Percentiles rank a stretch among this genome's conserved stretches.
These are phyloP conservation scores for Coniochaeta pulveracea DNA, from an alignment of 2,329 filamentous ascomycete species.

Conservation along the genomic window DNA sequence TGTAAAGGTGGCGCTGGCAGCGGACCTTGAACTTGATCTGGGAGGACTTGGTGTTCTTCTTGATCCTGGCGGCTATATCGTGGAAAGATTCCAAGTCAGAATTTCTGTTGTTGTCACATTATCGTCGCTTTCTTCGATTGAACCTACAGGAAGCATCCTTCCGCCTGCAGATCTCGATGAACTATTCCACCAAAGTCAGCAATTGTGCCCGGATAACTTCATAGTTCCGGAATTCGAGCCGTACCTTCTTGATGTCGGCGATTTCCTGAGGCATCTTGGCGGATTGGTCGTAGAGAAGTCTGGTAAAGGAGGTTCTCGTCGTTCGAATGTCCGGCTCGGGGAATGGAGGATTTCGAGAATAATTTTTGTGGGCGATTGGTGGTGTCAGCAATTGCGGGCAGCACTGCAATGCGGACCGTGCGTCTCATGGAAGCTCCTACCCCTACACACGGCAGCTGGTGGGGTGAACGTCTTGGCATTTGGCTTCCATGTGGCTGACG, in stretches of 20 bases:
- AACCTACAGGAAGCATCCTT: conserved; percentile 98
- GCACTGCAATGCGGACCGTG: conserved; percentile 2
- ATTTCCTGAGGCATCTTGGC: conserved; percentile 97
- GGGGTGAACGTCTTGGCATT: conserved; percentile 4
- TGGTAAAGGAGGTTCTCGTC: conserved; percentile 8
- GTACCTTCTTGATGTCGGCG: conserved; percentile 86
- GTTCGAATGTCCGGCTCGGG: conserved; percentile 10
- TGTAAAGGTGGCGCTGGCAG: conserved; percentile 94
- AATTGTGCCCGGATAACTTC: conserved; percentile 1
- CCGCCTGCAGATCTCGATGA: conserved; percentile 99
- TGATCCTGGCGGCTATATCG: conserved; percentile 68
- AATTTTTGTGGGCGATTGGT: conserved; percentile 12
- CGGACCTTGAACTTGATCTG: conserved; percentile 99
- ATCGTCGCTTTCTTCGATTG: conserved; percentile 6
- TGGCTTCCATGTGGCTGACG: conserved; percentile 7
- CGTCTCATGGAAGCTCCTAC: no score
- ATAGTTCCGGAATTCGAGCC: conserved; percentile 10
- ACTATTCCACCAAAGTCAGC: conserved; percentile 40
- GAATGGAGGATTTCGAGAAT: conserved; percentile 14
- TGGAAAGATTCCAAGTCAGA: conserved; percentile 8
- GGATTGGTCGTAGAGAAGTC: conserved; percentile 25
- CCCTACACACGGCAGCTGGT: no score
- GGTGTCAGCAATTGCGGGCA: conserved; percentile 2
- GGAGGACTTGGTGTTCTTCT: conserved; percentile 85
- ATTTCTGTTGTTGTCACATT: conserved; percentile 5